phyloP scores from a whole-genome alignment of 176 grass and related monocot species.

The Leersia perrieri region DNA sequence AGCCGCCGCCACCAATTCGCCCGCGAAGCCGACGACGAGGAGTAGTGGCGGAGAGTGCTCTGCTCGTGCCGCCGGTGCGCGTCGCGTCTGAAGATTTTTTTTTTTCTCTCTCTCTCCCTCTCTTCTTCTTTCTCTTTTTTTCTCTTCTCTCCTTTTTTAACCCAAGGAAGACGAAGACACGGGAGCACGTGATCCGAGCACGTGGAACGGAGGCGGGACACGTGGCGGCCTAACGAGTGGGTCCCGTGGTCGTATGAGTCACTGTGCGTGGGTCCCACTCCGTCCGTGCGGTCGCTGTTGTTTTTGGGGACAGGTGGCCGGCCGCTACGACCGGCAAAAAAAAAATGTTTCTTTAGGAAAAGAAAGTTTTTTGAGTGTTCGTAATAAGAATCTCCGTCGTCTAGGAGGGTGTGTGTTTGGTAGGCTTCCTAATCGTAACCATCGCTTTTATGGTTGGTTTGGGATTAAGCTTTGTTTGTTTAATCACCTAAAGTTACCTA shows the following conservation, averaged over 20 bases:
- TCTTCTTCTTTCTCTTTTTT: not conserved
- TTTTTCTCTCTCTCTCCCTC: no score
- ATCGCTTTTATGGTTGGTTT: not conserved
- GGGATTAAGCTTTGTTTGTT: not conserved
- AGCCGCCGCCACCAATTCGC: constrained; percentile 18
- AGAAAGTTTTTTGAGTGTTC: not conserved
- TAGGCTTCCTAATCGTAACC: not conserved
- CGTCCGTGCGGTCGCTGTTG: not conserved
- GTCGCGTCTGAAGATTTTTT: constrained; percentile 15
- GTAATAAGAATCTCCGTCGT: not conserved
- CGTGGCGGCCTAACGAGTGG: constrained; percentile 13
- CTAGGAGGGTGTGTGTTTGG: not conserved
- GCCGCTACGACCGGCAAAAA: not conserved
- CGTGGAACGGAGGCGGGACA: not conserved
- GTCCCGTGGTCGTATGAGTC: not conserved
- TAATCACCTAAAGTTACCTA: not conserved
- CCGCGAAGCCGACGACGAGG: constrained; percentile 6
- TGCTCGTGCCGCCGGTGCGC: not conserved
- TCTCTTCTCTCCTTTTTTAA: not conserved
- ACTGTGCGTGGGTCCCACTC: not conserved
- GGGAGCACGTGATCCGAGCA: constrained; percentile 26
- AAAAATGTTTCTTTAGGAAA: not conserved
- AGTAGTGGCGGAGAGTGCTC: not conserved
- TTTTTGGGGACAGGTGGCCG: not conserved
- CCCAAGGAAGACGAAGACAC: not conserved